Base-by-base conservation (phyloP, 352 stramenopile species). In the Globisporangium echinulatum region DNA sequence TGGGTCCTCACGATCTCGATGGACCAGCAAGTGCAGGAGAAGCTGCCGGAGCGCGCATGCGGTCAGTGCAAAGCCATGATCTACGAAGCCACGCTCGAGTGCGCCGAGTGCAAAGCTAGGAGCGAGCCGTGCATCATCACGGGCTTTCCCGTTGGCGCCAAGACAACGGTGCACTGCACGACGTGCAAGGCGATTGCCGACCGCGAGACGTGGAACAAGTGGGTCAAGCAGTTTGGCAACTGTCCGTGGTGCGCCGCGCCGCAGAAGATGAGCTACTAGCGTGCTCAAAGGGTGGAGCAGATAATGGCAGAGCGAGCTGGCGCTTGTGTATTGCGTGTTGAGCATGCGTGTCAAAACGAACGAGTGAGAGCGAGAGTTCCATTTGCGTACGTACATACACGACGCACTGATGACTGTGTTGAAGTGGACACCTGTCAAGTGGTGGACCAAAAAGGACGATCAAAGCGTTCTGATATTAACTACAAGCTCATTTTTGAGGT, bases 1-100 rank as follows among this genome's bases (percentile, higher is more conserved):
- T 98, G 93, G 92, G 92, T 98, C 33, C 66, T 98, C 5, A 89
- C 82, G 25, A 95, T 96, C 61, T 97, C 91, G n/a, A 98, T 98
- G 84, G 93, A 98, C 68, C 80, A 97, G 61, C 80, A 96, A 50
- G 87, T 98, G 25, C 88, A 96, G 17, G 90, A 98, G 68, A 92
- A 94, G 61, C 75, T 95, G 5, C 81, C 84, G 0, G 81, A 92
- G 60, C 75, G 75, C 42, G 71, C 77, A 14, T 98, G 78, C 62
- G 65, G 62, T 17, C 77, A 79, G 59, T 92, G 80, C 49, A 85
- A 90, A 55, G 86, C 86, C 1, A 90, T 84, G 39, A 79, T 97
- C 58, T 98, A 97, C 71, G 88, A 97, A 64, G 84, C 74, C 2
- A 75, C 74, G 15, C 68, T 96, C 25, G 70, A 90, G 61, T 93